Evolutionary conservation across 2,329 filamentous ascomycete genomes (phyloP).

Genomic region (Verruconis gallopava): DNA sequence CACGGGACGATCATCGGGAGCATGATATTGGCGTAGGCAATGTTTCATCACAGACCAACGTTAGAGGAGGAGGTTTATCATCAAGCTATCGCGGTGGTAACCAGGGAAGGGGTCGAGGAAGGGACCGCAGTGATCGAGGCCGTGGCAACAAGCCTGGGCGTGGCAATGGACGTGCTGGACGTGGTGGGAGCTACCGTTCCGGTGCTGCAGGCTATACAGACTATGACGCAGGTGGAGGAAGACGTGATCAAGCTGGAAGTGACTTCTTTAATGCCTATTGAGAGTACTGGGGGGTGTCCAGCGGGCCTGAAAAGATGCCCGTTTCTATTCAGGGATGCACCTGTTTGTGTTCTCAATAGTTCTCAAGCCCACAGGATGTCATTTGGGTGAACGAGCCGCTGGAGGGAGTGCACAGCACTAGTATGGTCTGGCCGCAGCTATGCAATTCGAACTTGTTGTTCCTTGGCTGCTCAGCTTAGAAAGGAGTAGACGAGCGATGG

Average conservation of each 20-base stretch:
- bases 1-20: not conserved
- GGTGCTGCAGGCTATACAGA: constrained; percentile 7
- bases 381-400: too few relatives aligned
- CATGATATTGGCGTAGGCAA: not conserved
- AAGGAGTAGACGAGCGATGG: too few relatives aligned
- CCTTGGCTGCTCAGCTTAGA: too few relatives aligned
- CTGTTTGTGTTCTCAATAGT: too few relatives aligned
- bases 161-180: not conserved
- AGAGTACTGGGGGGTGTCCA: too few relatives aligned
- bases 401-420: too few relatives aligned
- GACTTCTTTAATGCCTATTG: constrained; percentile 1
- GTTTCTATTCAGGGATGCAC: too few relatives aligned
- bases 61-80: not conserved
- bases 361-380: too few relatives aligned
- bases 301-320: too few relatives aligned
- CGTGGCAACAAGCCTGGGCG: not conserved
- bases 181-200: constrained; percentile 7
- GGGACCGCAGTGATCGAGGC: constrained; percentile 6
- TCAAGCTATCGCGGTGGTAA: constrained; percentile 6
- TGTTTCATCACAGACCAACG: not conserved
- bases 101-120: constrained; percentile 1
- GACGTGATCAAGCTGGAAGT: constrained; percentile 1
- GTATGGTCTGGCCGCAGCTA: too few relatives aligned
- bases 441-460: too few relatives aligned
- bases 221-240: constrained; percentile 6